Conservation (phyloP, 345 rosid species). For the Eucalyptus erythrocorys region DNA sequence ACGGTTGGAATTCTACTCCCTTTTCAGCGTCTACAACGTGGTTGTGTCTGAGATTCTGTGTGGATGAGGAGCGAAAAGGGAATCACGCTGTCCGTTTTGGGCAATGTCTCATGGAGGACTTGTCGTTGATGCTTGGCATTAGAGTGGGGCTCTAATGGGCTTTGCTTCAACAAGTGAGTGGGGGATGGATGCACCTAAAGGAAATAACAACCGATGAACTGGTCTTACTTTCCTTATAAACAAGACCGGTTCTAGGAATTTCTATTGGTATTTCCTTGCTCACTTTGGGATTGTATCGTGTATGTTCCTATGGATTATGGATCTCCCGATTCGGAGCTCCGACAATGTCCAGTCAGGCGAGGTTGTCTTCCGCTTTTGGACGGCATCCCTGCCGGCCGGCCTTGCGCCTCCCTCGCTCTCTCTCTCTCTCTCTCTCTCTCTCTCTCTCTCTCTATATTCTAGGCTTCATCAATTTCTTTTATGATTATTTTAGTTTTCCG, state of each 20-base stretch:
- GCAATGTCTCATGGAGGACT: neutral
- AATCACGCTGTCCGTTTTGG: neutral
- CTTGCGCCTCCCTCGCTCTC: neutral
- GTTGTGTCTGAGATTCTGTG: neutral
- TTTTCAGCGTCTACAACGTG: neutral
- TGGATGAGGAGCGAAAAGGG: neutral
- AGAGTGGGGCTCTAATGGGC: neutral
- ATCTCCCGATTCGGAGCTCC: neutral
- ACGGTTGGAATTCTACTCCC: neutral
- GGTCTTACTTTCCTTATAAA: neutral
- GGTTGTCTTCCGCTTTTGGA: neutral
- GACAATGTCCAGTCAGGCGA: fast-evolving
- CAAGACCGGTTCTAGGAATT: neutral
- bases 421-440: neutral
- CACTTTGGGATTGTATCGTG: neutral
- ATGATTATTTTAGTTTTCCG: neutral
- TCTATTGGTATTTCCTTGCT: neutral
- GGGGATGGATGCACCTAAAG: neutral
- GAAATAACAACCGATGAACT: neutral
- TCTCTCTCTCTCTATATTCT: neutral
- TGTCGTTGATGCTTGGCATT: neutral
- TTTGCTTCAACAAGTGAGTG: neutral
- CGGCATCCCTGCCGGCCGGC: fast-evolving
- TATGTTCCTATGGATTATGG: neutral
- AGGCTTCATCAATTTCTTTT: neutral